Conservation (phyloP, 345 rosid species). For the Gossypium ekmanianum region DNA sequence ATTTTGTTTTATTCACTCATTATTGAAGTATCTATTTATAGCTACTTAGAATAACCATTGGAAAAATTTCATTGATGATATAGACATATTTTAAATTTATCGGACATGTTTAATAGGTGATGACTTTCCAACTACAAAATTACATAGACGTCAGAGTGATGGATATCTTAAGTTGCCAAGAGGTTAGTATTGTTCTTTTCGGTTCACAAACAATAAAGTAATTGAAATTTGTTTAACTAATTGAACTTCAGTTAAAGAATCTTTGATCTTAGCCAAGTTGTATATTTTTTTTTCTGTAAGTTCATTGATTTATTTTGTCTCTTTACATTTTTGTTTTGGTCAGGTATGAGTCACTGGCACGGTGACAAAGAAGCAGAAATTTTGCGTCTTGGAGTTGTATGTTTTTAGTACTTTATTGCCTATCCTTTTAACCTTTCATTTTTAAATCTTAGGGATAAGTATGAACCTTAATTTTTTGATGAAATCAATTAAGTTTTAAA, state of each 20-base stretch:
- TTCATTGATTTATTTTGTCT: conserved; percentile 4
- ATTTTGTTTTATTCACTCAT: neutral
- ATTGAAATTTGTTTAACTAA: neutral
- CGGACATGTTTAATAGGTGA: conserved; percentile 32
- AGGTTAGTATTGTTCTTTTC: conserved; percentile 42
- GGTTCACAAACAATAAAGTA: neutral
- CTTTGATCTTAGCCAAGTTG: neutral
- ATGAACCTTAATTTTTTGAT: neutral
- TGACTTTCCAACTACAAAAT: conserved; percentile 37
- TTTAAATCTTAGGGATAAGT: neutral
- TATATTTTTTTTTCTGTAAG: neutral
- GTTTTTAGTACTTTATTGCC: conserved; percentile 25
- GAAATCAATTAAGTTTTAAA: neutral
- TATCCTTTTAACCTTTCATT: neutral
- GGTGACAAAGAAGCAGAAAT: conserved; percentile 76
- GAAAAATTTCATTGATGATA: neutral
- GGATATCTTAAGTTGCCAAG: conserved; percentile 47
- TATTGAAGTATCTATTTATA: neutral
- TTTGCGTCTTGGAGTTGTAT: conserved; percentile 84
- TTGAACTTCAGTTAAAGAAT: conserved; percentile 1
- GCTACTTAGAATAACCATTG: neutral
- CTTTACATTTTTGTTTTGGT: conserved; percentile 23
- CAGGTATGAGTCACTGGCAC: conserved; percentile 63
- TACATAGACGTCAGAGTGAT: conserved; percentile 34
- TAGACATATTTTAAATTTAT: neutral